Base-by-base conservation (phyloP, 768 basidiomycete species). In the Tricholoma sp. region DNA sequence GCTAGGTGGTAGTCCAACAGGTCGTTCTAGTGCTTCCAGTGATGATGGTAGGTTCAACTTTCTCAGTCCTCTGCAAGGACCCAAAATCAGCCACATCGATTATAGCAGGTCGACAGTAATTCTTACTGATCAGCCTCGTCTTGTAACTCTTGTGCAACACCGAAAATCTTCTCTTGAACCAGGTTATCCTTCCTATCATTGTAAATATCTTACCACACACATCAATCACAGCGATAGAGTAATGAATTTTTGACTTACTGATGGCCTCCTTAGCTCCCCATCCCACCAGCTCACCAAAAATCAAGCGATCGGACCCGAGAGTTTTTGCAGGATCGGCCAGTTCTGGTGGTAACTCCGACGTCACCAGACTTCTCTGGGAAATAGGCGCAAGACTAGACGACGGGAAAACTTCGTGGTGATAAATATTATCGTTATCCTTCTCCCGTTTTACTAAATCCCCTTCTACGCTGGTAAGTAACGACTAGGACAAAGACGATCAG, bases 391-490 rank as follows among this genome's bases (percentile, higher is more conserved):
- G 80, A 13, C 86, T 79, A 2, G 88, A 83, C 4, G 81, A 63
- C 0, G 93, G 75, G 1, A 95, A 94, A 1, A 96, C 77, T 55
- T 91, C 87, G 51, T 91, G 80, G 62, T 97, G 93, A 72, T 98
- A 99, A 37, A 99, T 97, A 6, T 97, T 75, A 69, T 96, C 90
- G 68, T 99, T 99, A 69, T 98, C 96, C 32, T 92, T 83, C 59
- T 88, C 83, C 0, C 95, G 91, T 12, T 91, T 81, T 4, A 75
- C 70, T 33, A 89, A 69, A 54, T 84, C 81, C 52, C 80, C 83
- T 61, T 87, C 80, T 24, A 97, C 74, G 7, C 75, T 84, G 47
- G 87, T 85, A 24, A 89, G 72, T 13, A 98, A 74, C 1, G 89
- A 91, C 94, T 98, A 66, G 20, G 33, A n/a, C 15, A 52, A 51